phyloP scores from a whole-genome alignment of 1,284 basidiomycete species.

The Rhodofomes roseus region DNA sequence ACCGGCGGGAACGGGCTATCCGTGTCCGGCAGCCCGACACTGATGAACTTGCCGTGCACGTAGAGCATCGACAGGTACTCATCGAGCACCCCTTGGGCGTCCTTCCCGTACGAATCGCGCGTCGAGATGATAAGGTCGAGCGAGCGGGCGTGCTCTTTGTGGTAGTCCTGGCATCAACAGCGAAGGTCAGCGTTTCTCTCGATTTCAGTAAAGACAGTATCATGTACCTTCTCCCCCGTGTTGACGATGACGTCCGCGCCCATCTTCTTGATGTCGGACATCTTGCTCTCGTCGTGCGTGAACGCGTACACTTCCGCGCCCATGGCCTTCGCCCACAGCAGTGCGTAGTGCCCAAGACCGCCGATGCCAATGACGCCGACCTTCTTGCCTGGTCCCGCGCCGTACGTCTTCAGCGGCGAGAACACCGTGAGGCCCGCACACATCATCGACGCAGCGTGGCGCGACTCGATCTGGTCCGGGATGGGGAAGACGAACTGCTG shows the following conservation, averaged over 20 bases:
- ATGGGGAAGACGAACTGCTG: conserved; percentile 70
- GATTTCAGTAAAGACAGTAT: no score
- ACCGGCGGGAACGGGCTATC: conserved; percentile 37
- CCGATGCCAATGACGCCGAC: conserved; percentile 69
- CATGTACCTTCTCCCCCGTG: conserved; percentile 26
- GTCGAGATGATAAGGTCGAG: conserved; percentile 66
- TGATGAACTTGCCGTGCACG: conserved; percentile 52
- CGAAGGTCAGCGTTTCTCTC: neutral
- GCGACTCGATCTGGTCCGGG: conserved; percentile 53
- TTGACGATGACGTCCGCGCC: conserved; percentile 54
- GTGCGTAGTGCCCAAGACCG: conserved; percentile 39
- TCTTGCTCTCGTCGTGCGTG: conserved; percentile 59
- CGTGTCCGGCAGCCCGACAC: conserved; percentile 48
- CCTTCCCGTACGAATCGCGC: conserved; percentile 25
- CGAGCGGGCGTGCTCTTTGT: conserved; percentile 37
- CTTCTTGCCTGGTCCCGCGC: conserved; percentile 59
- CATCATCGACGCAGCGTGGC: conserved; percentile 50
- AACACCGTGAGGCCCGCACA: conserved; percentile 68
- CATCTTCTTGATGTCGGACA: conserved; percentile 59
- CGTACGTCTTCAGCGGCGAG: conserved; percentile 61
- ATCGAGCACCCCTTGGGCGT: conserved; percentile 19
- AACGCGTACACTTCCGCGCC: conserved; percentile 60
- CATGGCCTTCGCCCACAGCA: conserved; percentile 23
- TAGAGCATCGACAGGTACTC: conserved; percentile 45
- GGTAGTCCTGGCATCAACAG: conserved; percentile 32